Evolutionary conservation across 2,329 filamentous ascomycete species (phyloP), one percentile per base, ranked within the genome.

Genomic region (Aspergillus glaucus): DNA sequence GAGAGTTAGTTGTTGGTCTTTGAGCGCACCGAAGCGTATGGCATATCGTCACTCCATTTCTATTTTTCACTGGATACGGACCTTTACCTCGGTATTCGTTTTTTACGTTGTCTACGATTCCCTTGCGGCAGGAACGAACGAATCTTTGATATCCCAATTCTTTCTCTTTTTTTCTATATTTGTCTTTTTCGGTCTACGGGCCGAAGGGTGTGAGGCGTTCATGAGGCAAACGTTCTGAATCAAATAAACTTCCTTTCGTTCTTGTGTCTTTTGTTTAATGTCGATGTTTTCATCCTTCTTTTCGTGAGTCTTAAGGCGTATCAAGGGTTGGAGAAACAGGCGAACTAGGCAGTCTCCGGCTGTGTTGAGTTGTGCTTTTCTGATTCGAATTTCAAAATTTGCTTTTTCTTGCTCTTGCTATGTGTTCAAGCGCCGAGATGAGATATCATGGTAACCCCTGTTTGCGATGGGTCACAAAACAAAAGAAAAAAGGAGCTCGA

Each of bases 1-100:
- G 50, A 54, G 15, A 43, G 28, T 37, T 46, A n/a, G 48, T 26
- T 21, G 53, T 50, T 42, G 50, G 32, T 15, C 53, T 51, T 24
- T 53, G 45, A 50, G 15, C 22, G 22, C 22, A 22, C 5, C 22
- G 22, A 22, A 22, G 22, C 22, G 4, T 6, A 22, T 22, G 22
- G 22, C 30, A 10, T 19, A 14, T 26, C 14, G 3, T 40, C 15
- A 14, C 7, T 47, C 19, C 14, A 17, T 19, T 4, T 17, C 46
- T 55, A 50, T 52, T 45, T 48, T 49, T 49, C 30, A 50, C 54
- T 40, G 53, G 46, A 47, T 49, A 43, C 32, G 41, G 45, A 51
- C 36, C 42, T 46, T 45, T 37, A 19, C 15, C 40, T 48, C 26
- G 47, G 49, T 42, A 36, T 49, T 51, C 26, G 47, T 50, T 42